Conservation (phyloP, 2,329 filamentous ascomycete species). For the Sarocladium oryzae region DNA sequence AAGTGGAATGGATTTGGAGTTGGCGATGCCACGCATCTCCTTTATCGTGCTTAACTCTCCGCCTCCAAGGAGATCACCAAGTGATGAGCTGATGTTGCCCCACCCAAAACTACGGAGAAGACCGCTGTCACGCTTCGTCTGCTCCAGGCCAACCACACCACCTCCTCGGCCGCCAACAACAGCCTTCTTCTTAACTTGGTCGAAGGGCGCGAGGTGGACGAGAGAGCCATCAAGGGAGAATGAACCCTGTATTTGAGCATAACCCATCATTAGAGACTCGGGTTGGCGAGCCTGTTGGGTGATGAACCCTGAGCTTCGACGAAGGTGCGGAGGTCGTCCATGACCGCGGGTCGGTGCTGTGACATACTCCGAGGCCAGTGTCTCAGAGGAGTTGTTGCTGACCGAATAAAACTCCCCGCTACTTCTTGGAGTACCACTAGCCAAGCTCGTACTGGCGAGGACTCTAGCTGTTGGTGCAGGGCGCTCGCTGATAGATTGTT, state of each 20-base stretch:
- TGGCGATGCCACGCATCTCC: slow-evolving; percentile 85
- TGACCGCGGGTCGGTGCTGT: slow-evolving; percentile 37
- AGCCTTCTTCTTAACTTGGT: slow-evolving; percentile 91
- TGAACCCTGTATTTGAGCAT: slow-evolving; percentile 86
- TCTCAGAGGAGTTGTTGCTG: slow-evolving; percentile 94
- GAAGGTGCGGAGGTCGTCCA: slow-evolving; percentile 36
- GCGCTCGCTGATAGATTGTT: slow-evolving; percentile 41
- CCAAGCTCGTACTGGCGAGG: slow-evolving; percentile 69
- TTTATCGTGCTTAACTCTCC: slow-evolving; percentile 88
- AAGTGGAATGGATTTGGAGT: slow-evolving; percentile 79
- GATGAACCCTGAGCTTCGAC: slow-evolving; percentile 39
- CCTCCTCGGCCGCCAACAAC: slow-evolving; percentile 83
- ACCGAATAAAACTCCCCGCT: slow-evolving; percentile 93
- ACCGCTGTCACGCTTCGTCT: slow-evolving; percentile 65
- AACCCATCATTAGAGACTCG: slow-evolving; percentile 95
- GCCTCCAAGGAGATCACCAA: slow-evolving; percentile 80
- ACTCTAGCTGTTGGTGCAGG: slow-evolving; percentile 59
- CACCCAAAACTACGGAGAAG: slow-evolving; percentile 81
- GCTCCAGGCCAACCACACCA: slow-evolving; percentile 76
- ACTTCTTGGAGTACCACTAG: slow-evolving; percentile 71
- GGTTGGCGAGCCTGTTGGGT: slow-evolving; percentile 44
- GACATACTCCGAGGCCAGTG: slow-evolving; percentile 81
- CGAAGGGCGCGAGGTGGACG: slow-evolving; percentile 82
- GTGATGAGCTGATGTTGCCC: slow-evolving; percentile 78
- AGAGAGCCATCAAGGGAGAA: slow-evolving; percentile 90